Percentiles rank a stretch among this genome's conserved stretches.
These are phyloP conservation scores for Brassica hybrid DNA, from an alignment of 441 rosid species.

Conservation along the genomic window DNA sequence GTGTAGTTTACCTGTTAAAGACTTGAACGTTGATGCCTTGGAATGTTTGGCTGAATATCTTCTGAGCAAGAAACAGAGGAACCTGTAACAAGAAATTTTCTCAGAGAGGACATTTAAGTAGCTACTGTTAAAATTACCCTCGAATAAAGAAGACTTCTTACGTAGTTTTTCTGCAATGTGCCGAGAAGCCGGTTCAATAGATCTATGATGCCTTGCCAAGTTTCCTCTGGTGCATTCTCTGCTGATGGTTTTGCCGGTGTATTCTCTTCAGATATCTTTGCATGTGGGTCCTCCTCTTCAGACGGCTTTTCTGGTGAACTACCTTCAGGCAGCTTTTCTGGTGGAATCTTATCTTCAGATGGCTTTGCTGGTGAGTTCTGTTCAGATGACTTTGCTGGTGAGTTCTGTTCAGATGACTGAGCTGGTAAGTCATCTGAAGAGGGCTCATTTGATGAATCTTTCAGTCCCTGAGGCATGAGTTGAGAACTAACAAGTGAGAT, in stretches of 20 bases:
- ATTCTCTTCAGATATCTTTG: conserved; percentile 29
- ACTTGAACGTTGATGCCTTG: conserved; percentile 65
- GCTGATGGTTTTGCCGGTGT: neutral
- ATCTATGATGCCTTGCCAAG: conserved; percentile 60
- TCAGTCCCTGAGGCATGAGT: conserved; percentile 38
- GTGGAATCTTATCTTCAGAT: conserved; percentile 24
- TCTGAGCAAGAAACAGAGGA: conserved; percentile 60
- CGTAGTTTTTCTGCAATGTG: conserved; percentile 65
- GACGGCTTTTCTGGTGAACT: conserved; percentile 39
- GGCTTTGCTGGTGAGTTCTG: conserved; percentile 38
- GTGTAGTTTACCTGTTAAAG: conserved; percentile 60
- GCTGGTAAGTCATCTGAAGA: conserved; percentile 21
- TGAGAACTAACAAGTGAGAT: conserved; percentile 27
- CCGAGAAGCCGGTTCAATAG: conserved; percentile 51
- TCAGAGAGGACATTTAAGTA: conserved; percentile 18
- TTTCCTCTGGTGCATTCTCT: conserved; percentile 18
- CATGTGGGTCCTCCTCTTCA: conserved; percentile 1
- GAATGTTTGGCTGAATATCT: conserved; percentile 63
- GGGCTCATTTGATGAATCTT: conserved; percentile 35
- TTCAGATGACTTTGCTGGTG: conserved; percentile 17
- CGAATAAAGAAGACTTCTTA: conserved; percentile 46
- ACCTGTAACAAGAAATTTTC: conserved; percentile 50
- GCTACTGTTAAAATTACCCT: conserved; percentile 4
- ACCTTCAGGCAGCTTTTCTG: conserved; percentile 22
- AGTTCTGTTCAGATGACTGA: conserved; percentile 16